Conservation (phyloP, 2,329 filamentous ascomycete species). For the Anthostomella pinea region DNA sequence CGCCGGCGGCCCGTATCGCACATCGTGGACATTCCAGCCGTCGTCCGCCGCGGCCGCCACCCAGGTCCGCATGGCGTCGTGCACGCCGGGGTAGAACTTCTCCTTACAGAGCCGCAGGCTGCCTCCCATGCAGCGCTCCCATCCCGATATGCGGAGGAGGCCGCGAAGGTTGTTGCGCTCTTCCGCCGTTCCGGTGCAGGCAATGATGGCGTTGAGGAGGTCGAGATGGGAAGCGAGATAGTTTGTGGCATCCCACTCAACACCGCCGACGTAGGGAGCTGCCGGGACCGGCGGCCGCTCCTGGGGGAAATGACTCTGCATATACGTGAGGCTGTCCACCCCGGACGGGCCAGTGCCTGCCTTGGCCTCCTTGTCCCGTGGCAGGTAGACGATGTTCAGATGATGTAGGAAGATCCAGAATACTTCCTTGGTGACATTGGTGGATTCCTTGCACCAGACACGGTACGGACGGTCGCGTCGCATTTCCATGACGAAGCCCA, state of each 20-base stretch:
- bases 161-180: conserved; percentile 77
- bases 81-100: conserved; percentile 92
- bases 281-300: conserved; percentile 88
- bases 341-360: conserved; percentile 33
- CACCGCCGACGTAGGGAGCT: conserved; percentile 92
- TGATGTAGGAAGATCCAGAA: conserved; percentile 99
- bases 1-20: conserved; percentile 67
- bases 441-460: conserved; percentile 89
- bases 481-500: conserved; percentile 89
- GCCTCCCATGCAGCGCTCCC: conserved; percentile 84
- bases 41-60: conserved; percentile 83
- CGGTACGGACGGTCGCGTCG: conserved; percentile 83
- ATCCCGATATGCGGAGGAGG: conserved; percentile 78
- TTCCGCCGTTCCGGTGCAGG: conserved; percentile 66
- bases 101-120: conserved; percentile 91
- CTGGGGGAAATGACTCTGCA: conserved; percentile 73
- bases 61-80: conserved; percentile 87
- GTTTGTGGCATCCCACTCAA: conserved; percentile 98
- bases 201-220: conserved; percentile 85
- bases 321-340: conserved; percentile 55
- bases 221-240: conserved; percentile 92
- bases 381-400: conserved; percentile 77
- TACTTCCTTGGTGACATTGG: conserved; percentile 92
- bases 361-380: conserved; percentile 40
- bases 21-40: conserved; percentile 79